These are phyloP conservation scores for Aspergillus carlsbadensis DNA, from an alignment of 495 filamentous ascomycete species.

Conservation along the genomic window DNA sequence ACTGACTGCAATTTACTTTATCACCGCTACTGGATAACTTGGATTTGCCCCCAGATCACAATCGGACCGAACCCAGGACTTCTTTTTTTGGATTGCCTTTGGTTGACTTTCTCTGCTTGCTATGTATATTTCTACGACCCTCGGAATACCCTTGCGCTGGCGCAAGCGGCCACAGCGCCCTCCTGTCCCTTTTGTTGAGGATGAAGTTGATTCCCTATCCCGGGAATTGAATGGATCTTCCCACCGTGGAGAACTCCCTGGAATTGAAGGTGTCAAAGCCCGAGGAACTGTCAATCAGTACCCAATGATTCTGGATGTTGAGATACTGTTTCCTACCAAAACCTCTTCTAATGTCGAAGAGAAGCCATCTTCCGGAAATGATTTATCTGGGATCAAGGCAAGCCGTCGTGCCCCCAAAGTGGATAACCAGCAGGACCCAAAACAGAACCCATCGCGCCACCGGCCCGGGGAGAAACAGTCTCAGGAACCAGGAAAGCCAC, in stretches of 20 bases:
- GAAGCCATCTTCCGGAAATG: background rate
- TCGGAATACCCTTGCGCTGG: slow-evolving; percentile 31
- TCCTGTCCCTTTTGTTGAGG: slow-evolving; percentile 45
- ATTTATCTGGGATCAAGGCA: slow-evolving; percentile 34
- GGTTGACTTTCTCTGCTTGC: slow-evolving; percentile 2
- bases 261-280: slow-evolving; percentile 36
- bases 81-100: slow-evolving; percentile 7
- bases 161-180: slow-evolving; percentile 35
- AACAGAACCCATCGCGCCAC: slow-evolving; percentile 22
- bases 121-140: slow-evolving; percentile 11
- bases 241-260: slow-evolving; percentile 33
- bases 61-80: background rate
- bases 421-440: slow-evolving; percentile 21
- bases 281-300: slow-evolving; percentile 48
- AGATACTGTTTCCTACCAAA: slow-evolving; percentile 17
- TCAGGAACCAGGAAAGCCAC: slow-evolving; percentile 10
- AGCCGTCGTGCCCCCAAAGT: slow-evolving; percentile 34
- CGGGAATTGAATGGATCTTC: slow-evolving; percentile 39
- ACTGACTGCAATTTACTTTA: slow-evolving; percentile 19
- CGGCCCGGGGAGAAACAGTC: slow-evolving; percentile 7
- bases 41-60: background rate
- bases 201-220: slow-evolving; percentile 41
- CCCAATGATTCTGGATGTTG: slow-evolving; percentile 39
- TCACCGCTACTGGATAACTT: slow-evolving; percentile 21
- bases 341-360: slow-evolving; percentile 15